Conservation (phyloP, 148 eudicot species). For the Arctostaphylos glauca region DNA sequence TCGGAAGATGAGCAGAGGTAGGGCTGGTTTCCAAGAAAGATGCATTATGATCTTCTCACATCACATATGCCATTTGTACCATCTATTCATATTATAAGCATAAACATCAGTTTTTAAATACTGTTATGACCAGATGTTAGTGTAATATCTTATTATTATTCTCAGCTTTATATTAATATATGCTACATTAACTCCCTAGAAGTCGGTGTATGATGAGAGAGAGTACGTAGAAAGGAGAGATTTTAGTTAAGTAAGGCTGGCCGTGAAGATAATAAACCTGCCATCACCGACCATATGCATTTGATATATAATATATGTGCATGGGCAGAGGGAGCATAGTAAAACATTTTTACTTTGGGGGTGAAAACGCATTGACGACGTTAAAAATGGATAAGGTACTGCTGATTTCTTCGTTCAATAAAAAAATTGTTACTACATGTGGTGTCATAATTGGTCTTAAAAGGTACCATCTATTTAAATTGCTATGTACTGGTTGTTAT, state of each 20-base stretch:
- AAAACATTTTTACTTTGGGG: too few relatives aligned
- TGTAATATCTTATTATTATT: neutral
- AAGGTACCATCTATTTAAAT: too few relatives aligned
- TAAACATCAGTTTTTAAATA: neutral
- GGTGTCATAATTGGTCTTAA: too few relatives aligned
- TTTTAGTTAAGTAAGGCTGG: neutral
- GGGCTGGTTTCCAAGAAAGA: conserved; percentile 7
- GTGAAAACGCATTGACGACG: too few relatives aligned
- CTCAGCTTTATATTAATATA: neutral
- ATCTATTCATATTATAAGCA: neutral
- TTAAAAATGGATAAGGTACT: too few relatives aligned
- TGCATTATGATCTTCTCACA: neutral
- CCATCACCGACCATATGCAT: neutral
- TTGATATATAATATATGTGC: neutral
- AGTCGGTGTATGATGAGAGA: neutral
- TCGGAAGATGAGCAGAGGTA: neutral
- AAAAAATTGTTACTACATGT: too few relatives aligned
- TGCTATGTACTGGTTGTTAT: too few relatives aligned
- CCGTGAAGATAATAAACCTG: too few relatives aligned
- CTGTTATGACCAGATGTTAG: neutral
- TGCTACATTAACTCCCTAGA: neutral
- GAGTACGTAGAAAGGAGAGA: neutral
- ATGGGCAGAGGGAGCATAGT: too few relatives aligned
- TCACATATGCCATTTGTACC: neutral
- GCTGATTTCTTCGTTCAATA: too few relatives aligned